Conservation (phyloP, 805 yeast genomes). For the Sporopachydermia quercuum region DNA sequence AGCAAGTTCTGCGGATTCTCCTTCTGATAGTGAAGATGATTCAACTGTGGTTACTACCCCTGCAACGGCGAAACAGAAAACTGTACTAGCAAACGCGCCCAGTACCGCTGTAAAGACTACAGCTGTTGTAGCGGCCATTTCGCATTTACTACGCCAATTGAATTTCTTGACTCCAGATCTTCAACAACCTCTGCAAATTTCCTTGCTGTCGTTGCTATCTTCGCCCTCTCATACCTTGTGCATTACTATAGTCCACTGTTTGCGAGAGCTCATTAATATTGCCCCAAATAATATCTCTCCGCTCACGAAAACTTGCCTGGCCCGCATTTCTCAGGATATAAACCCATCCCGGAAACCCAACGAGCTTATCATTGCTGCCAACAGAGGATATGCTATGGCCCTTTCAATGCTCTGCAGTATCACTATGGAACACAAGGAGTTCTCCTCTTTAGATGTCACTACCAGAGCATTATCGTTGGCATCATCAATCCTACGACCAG, state of each 20-base stretch:
- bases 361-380: conserved; percentile 8
- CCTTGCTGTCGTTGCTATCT: conserved; percentile 8
- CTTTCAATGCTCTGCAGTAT: conserved; percentile 15
- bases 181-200: conserved; percentile 2
- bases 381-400: conserved; percentile 16
- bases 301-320: conserved; percentile 10
- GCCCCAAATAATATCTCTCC: conserved; percentile 14
- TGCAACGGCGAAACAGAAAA: conserved; percentile 11
- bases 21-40: conserved; percentile 11
- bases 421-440: conserved; percentile 15
- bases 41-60: conserved; percentile 11
- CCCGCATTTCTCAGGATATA: conserved; percentile 12
- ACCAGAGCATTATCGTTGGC: conserved; percentile 30
- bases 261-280: conserved; percentile 8
- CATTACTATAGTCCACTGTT: conserved; percentile 7
- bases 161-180: neutral
- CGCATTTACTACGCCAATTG: neutral
- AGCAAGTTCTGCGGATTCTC: conserved; percentile 11
- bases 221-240: conserved; percentile 11
- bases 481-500: conserved; percentile 26
- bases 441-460: conserved; percentile 29
- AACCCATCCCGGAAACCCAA: conserved; percentile 8
- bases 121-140: neutral
- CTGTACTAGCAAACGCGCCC: conserved; percentile 11
- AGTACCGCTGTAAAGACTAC: conserved; percentile 16